Conservation (phyloP, 805 yeast species). For the Suhomyces xylopsoci region DNA sequence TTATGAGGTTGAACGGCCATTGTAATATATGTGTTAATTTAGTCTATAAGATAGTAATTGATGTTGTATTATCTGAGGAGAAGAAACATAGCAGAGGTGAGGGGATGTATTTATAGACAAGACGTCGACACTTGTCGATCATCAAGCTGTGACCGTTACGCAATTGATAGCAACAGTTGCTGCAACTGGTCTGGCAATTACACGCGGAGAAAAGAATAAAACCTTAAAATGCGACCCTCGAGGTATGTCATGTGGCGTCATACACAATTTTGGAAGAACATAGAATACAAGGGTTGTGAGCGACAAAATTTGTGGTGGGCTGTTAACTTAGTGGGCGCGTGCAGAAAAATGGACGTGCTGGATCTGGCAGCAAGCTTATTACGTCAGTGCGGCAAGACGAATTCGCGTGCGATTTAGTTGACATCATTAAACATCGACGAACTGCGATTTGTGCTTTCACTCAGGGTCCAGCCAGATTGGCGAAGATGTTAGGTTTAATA, state of each 20-base stretch:
- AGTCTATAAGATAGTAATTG: neutral
- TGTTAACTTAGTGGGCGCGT: neutral
- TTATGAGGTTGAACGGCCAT: constrained; percentile 33
- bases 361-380: neutral
- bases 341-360: neutral
- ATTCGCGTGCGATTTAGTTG: neutral
- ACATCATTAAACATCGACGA: neutral
- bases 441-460: neutral
- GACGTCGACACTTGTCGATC: neutral
- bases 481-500: too few relatives aligned
- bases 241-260: constrained; percentile 5
- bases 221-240: neutral
- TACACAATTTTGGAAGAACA: neutral
- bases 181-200: constrained; percentile 4
- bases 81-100: neutral
- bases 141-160: neutral
- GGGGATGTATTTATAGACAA: neutral
- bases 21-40: neutral
- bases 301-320: neutral
- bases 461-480: neutral
- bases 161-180: constrained; percentile 2
- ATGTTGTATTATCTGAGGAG: neutral
- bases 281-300: neutral
- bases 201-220: neutral
- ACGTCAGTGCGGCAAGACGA: neutral